Evolutionary conservation across 192 early-diverging fungal genomes (phyloP).

Genomic region (Backusella morwellensis): DNA sequence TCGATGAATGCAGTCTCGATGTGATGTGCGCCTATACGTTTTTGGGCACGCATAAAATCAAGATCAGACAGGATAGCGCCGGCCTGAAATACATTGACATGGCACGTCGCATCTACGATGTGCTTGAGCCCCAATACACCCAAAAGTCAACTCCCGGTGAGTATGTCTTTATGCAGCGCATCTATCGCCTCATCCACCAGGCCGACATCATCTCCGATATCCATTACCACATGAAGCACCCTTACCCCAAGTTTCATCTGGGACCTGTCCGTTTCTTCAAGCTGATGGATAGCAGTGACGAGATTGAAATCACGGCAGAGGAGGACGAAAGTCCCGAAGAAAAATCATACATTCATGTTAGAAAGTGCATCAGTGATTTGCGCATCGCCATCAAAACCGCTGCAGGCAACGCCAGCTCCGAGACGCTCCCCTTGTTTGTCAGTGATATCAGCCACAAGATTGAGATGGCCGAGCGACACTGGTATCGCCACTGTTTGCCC

Average conservation of each 20-base stretch:
- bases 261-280: neutral
- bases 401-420: neutral
- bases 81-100: neutral
- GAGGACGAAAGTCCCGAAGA: neutral
- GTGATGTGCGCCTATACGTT: neutral
- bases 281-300: neutral
- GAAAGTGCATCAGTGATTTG: neutral
- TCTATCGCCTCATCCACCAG: neutral
- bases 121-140: neutral
- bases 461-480: slow-evolving; percentile 12
- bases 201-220: neutral
- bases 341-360: neutral
- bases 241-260: too few species aligned
- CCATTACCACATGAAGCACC: neutral
- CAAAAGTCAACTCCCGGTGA: neutral
- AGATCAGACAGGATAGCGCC: neutral
- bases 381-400: neutral
- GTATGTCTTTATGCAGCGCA: neutral
- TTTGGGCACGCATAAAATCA: neutral
- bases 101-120: neutral
- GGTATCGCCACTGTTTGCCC: slow-evolving; percentile 7
- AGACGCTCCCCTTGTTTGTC: neutral
- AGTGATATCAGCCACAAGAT: neutral
- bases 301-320: neutral
- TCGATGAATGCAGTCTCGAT: neutral